Evolutionary conservation across 164 flowering plant species (phyloP).

Genomic region (Amborella trichopoda): DNA sequence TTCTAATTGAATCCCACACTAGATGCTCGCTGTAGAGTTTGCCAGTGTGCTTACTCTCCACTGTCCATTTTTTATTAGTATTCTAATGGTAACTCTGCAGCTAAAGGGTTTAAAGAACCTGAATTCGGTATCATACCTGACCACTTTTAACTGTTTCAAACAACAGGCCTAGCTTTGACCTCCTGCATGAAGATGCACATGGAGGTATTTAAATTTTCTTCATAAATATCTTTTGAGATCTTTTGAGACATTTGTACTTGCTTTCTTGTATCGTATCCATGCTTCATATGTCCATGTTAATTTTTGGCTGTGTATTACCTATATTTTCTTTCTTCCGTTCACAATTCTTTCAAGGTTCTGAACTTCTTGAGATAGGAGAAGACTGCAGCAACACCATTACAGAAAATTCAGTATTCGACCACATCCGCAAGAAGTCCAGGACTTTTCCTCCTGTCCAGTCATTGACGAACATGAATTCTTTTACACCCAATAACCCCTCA

Average conservation of each 20-base stretch:
- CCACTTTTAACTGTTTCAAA: slow-evolving; percentile 1
- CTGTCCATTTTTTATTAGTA: not conserved
- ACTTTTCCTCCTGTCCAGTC: slow-evolving; percentile 34
- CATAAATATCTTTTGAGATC: not conserved
- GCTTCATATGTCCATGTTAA: not conserved
- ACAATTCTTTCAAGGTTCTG: slow-evolving; percentile 12
- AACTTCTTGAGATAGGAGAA: slow-evolving; percentile 22
- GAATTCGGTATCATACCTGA: not conserved
- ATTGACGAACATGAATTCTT: slow-evolving; percentile 15
- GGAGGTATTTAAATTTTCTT: slow-evolving; percentile 33
- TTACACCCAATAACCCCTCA: slow-evolving; percentile 19
- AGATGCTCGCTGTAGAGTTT: not conserved
- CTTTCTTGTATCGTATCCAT: not conserved
- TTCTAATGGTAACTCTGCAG: not conserved
- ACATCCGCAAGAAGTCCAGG: slow-evolving; percentile 72
- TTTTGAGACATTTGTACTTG: not conserved
- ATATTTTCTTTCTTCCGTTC: not conserved
- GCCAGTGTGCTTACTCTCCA: not conserved
- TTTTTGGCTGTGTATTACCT: not conserved
- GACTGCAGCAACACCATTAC: slow-evolving; percentile 37
- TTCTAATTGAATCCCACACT: not conserved
- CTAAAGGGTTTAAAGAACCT: no score
- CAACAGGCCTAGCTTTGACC: slow-evolving; percentile 85
- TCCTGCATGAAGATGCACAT: slow-evolving; percentile 55
- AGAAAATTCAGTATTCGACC: slow-evolving; percentile 53